These are phyloP conservation scores for Fraxinus albicans DNA, from an alignment of 305 asterid species.

Conservation along the genomic window DNA sequence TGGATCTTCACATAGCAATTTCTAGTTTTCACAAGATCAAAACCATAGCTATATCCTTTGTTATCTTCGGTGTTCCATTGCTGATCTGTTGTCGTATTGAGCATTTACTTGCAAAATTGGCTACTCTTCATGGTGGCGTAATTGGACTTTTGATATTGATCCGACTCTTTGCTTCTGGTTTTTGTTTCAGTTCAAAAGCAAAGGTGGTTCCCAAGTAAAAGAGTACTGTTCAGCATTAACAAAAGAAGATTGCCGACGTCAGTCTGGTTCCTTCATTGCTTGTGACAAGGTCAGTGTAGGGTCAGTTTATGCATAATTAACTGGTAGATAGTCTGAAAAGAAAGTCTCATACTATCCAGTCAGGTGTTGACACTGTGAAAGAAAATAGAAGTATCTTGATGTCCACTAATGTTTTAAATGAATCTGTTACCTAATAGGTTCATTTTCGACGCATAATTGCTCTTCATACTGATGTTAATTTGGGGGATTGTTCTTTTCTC, in stretches of 20 bases:
- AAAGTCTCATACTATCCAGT: not conserved
- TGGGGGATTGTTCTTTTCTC: conserved; percentile 98
- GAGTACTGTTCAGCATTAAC: conserved; percentile 92
- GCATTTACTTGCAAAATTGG: conserved; percentile 1
- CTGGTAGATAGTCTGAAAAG: not conserved
- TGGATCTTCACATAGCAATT: conserved; percentile 9
- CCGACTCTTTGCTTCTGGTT: conserved; percentile 15
- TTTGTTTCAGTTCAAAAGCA: conserved; percentile 82
- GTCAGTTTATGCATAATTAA: conserved; percentile 3
- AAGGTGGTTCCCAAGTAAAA: conserved; percentile 96
- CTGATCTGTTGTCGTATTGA: not conserved
- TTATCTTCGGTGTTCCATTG: conserved; percentile 15
- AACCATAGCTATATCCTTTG: not conserved
- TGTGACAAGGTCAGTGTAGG: conserved; percentile 77
- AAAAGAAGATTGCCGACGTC: conserved; percentile 96
- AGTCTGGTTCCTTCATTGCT: conserved; percentile 74
- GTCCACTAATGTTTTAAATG: conserved; percentile 4
- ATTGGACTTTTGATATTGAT: conserved; percentile 7
- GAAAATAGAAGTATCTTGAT: conserved; percentile 10
- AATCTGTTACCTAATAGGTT: conserved; percentile 50
- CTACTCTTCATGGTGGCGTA: not conserved
- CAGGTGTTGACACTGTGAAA: not conserved
- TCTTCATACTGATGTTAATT: conserved; percentile 85
- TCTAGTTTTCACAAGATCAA: conserved; percentile 3
- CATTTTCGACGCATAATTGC: conserved; percentile 98